Percentiles rank a stretch among this genome's conserved stretches.
phyloP scores from a whole-genome alignment of 2,329 filamentous ascomycete species.

The Penicillium sp. region DNA sequence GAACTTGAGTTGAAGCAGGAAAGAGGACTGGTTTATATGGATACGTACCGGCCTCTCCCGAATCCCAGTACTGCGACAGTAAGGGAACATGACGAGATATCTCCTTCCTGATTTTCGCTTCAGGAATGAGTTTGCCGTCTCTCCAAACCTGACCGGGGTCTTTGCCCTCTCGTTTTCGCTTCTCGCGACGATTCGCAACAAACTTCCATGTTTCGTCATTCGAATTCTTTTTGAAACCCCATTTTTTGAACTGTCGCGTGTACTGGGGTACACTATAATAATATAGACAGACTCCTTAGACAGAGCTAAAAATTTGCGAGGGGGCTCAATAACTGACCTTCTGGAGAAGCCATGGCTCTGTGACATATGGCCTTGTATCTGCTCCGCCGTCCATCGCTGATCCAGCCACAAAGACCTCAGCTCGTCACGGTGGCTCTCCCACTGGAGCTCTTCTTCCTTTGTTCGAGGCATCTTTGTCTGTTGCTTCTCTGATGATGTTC shows the following conservation, averaged over 20 bases:
- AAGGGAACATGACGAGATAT: constrained; percentile 23
- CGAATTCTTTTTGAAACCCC: constrained; percentile 33
- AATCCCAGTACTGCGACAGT: constrained; percentile 17
- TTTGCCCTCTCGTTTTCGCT: constrained; percentile 1
- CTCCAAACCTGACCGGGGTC: not conserved
- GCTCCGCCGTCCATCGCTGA: constrained; percentile 17
- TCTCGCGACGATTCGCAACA: constrained; percentile 22
- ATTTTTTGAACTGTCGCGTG: constrained; percentile 30
- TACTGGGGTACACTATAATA: constrained; percentile 9
- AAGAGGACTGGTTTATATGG: not conserved
- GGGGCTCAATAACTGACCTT: constrained; percentile 12
- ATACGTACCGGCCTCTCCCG: constrained; percentile 17
- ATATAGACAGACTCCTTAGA: not conserved
- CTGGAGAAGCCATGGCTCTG: constrained; percentile 18
- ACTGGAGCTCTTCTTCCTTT: constrained; percentile 15
- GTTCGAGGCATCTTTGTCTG: constrained; percentile 16
- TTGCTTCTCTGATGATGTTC: constrained; percentile 7
- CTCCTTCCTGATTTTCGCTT: constrained; percentile 30
- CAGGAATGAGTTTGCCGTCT: constrained; percentile 20
- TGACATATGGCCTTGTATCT: constrained; percentile 23
- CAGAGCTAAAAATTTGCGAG: not conserved
- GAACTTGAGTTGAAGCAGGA: not conserved
- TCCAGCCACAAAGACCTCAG: constrained; percentile 21
- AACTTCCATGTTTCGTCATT: constrained; percentile 26
- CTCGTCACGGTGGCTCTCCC: constrained; percentile 19